phyloP scores from a whole-genome alignment of 805 yeast genomes.

The Hanseniaspora clermontiae region DNA sequence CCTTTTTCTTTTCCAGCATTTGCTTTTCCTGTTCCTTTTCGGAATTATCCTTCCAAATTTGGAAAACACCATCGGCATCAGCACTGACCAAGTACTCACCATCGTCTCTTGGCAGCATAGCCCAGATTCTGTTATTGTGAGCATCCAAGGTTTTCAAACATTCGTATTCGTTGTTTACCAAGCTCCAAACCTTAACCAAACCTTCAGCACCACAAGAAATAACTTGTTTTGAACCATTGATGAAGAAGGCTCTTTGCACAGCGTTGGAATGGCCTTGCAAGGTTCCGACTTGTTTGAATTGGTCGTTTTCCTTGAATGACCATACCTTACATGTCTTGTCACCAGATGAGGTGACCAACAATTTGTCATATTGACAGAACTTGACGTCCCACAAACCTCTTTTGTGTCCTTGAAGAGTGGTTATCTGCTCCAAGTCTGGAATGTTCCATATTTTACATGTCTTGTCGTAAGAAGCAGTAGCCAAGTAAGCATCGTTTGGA shows the following conservation, averaged over 20 bases:
- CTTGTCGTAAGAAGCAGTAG: conserved; percentile 90
- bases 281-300: conserved; percentile 11
- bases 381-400: conserved; percentile 89
- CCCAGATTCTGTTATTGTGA: conserved; percentile 93
- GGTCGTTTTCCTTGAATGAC: conserved; percentile 52
- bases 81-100: conserved; percentile 68
- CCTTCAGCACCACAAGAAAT: conserved; percentile 86
- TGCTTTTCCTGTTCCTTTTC: conserved; percentile 50
- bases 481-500: conserved; percentile 80
- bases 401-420: conserved; percentile 76
- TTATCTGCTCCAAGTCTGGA: conserved; percentile 75
- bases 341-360: conserved; percentile 75
- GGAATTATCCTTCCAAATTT: conserved; percentile 80
- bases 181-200: conserved; percentile 80
- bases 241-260: conserved; percentile 66
- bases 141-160: conserved; percentile 76
- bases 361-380: conserved; percentile 68
- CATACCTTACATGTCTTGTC: conserved; percentile 84
- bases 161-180: conserved; percentile 47
- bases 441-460: conserved; percentile 81
- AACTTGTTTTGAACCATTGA: conserved; percentile 54
- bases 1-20: conserved; percentile 37
- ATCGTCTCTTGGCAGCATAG: conserved; percentile 52
- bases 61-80: conserved; percentile 88
- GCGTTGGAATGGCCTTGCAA: conserved; percentile 93